These are phyloP conservation scores for Capsella rubella DNA, from an alignment of 441 rosid genomes.

Conservation along the genomic window DNA sequence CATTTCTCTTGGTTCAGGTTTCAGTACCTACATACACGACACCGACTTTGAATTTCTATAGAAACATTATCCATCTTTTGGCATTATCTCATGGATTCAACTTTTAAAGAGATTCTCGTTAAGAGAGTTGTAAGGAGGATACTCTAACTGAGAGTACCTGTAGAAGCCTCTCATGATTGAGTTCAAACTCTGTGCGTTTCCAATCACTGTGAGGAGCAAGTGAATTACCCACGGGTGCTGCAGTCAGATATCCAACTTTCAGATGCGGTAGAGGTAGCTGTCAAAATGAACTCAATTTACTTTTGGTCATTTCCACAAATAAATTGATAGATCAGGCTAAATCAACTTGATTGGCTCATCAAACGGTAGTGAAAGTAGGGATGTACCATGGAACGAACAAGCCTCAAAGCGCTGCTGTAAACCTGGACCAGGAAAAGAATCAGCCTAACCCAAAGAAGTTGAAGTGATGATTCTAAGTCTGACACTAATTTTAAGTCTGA, in stretches of 20 bases:
- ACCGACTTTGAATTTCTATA: slow-evolving; percentile 2
- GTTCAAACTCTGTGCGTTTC: slow-evolving; percentile 78
- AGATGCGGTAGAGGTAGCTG: slow-evolving; percentile 95
- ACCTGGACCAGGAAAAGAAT: slow-evolving; percentile 58
- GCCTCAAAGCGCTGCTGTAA: slow-evolving; percentile 96
- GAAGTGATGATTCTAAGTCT: slow-evolving; percentile 7
- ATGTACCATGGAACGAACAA: slow-evolving; percentile 95
- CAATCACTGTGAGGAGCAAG: slow-evolving; percentile 93
- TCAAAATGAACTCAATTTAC: slow-evolving; percentile 31
- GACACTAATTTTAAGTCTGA: not conserved
- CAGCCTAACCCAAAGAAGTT: slow-evolving; percentile 21
- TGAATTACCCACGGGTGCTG: slow-evolving; percentile 75
- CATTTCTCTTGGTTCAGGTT: slow-evolving; percentile 64
- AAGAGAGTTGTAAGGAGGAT: not conserved
- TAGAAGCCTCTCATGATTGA: slow-evolving; percentile 86
- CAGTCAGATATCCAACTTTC: slow-evolving; percentile 85
- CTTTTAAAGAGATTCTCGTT: not conserved
- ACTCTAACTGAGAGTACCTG: slow-evolving; percentile 59
- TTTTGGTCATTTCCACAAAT: slow-evolving; percentile 7
- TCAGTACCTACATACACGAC: slow-evolving; percentile 58
- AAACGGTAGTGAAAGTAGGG: slow-evolving; percentile 1
- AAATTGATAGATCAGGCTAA: not conserved
- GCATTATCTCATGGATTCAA: not conserved
- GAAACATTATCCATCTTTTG: not conserved
- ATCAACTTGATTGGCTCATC: slow-evolving; percentile 13